phyloP scores from a whole-genome alignment of 371 early-diverging fungal genomes.

The Mucor velutinosus region DNA sequence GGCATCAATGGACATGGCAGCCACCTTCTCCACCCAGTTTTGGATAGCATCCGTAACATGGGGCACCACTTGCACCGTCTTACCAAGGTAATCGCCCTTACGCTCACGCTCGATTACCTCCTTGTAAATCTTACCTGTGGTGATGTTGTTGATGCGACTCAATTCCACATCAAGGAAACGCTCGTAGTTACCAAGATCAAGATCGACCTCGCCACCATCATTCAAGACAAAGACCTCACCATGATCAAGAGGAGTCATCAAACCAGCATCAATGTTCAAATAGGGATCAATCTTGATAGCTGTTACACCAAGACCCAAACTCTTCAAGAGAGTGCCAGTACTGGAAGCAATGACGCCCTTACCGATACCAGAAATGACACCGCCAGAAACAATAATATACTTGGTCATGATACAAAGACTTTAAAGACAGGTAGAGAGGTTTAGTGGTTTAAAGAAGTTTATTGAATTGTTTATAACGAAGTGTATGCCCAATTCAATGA shows the following conservation, averaged over 20 bases:
- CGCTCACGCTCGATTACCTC: conserved; percentile 94
- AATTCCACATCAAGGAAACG: conserved; percentile 95
- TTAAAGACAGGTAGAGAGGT: background rate
- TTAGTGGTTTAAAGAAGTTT: background rate
- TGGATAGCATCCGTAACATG: conserved; percentile 98
- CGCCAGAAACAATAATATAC: conserved; percentile 98
- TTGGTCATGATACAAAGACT: conserved; percentile 59
- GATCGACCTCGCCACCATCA: conserved; percentile 99
- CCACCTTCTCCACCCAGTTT: conserved; percentile 96
- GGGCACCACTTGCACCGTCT: conserved; percentile 99
- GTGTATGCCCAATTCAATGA: conserved; percentile 30
- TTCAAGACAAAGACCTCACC: conserved; percentile 99
- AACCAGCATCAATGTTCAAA: conserved; percentile 99
- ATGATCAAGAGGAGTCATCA: conserved; percentile 97
- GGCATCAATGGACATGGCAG: conserved; percentile 82
- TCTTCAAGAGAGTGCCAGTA: conserved; percentile 95
- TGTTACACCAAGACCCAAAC: conserved; percentile 93
- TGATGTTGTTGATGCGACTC: conserved; percentile 97
- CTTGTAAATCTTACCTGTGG: conserved; percentile 98
- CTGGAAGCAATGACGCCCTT: conserved; percentile 99
- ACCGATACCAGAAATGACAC: conserved; percentile 99
- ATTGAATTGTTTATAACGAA: conserved; percentile 17
- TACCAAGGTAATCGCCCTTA: conserved; percentile 97
- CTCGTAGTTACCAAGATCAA: conserved; percentile 99
- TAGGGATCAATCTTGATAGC: conserved; percentile 99